phyloP scores from a whole-genome alignment of 73 alveolate species.

The Paramecium pentaurelia region DNA sequence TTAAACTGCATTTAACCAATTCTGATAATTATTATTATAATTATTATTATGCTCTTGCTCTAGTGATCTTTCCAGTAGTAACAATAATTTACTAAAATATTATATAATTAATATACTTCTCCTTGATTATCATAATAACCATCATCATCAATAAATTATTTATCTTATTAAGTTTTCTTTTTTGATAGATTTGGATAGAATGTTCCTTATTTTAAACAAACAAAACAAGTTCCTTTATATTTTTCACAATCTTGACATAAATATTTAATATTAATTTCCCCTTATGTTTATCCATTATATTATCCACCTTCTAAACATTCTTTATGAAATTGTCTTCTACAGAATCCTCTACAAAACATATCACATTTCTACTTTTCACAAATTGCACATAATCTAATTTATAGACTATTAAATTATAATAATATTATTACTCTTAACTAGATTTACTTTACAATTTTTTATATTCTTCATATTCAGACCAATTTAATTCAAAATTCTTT shows the following conservation, averaged over 20 bases:
- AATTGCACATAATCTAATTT: slow-evolving; percentile 58
- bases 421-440: neutral
- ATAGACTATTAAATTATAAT: neutral
- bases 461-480: slow-evolving; percentile 33
- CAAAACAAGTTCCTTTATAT: slow-evolving; percentile 69
- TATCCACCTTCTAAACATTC: slow-evolving; percentile 67
- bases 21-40: neutral
- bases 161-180: neutral
- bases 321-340: slow-evolving; percentile 75
- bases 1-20: slow-evolving; percentile 26
- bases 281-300: slow-evolving; percentile 28
- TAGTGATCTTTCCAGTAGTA: slow-evolving; percentile 29
- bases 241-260: slow-evolving; percentile 74
- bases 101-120: neutral
- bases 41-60: neutral
- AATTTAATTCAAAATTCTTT: neutral
- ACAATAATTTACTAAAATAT: neutral
- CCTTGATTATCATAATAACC: neutral
- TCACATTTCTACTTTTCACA: slow-evolving; percentile 65
- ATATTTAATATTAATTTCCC: slow-evolving; percentile 62
- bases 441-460: neutral
- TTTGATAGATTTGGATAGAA: slow-evolving; percentile 27
- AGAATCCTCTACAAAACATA: slow-evolving; percentile 74
- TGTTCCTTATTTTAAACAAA: slow-evolving; percentile 67
- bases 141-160: neutral